phyloP scores from a whole-genome alignment of 306 rosid genomes.

The Neltuma alba region DNA sequence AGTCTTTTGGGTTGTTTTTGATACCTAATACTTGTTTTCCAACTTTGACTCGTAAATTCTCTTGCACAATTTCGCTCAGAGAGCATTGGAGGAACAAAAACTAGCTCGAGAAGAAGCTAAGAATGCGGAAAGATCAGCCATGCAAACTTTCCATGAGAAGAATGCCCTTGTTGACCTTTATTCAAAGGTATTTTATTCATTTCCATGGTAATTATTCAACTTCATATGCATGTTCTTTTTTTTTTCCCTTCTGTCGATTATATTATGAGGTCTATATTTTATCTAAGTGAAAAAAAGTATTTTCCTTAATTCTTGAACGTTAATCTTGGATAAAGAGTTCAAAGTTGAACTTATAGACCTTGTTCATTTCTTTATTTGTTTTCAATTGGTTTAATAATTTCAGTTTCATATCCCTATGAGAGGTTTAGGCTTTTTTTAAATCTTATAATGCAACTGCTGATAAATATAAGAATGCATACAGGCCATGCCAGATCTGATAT shows the following conservation, averaged over 20 bases:
- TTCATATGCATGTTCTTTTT: not conserved
- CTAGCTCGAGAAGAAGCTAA: conserved; percentile 72
- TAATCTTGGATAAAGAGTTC: not conserved
- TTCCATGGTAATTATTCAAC: not conserved
- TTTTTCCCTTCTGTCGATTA: conserved; percentile 10
- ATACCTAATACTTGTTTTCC: conserved; percentile 16
- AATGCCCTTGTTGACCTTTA: conserved; percentile 64
- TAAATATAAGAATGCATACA: not conserved
- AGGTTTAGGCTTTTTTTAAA: not conserved
- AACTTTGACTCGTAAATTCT: conserved; percentile 26
- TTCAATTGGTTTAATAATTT: conserved; percentile 26
- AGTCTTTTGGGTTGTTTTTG: conserved; percentile 14
- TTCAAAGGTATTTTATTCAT: conserved; percentile 63
- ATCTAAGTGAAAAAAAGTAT: not conserved
- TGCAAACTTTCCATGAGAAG: conserved; percentile 79
- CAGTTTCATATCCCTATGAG: not conserved
- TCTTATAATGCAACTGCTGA: not conserved
- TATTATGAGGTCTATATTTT: not conserved
- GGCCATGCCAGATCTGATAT: too few species aligned
- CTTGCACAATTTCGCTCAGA: conserved; percentile 44
- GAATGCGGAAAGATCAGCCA: conserved; percentile 70
- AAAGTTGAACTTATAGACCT: not conserved
- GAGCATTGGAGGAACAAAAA: conserved; percentile 83
- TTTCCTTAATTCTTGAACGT: not conserved
- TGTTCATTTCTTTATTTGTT: not conserved